Evolutionary conservation across 2,329 filamentous ascomycete species (phyloP), one percentile per base, ranked within the genome.

Genomic region (Diaporthe vaccinii): DNA sequence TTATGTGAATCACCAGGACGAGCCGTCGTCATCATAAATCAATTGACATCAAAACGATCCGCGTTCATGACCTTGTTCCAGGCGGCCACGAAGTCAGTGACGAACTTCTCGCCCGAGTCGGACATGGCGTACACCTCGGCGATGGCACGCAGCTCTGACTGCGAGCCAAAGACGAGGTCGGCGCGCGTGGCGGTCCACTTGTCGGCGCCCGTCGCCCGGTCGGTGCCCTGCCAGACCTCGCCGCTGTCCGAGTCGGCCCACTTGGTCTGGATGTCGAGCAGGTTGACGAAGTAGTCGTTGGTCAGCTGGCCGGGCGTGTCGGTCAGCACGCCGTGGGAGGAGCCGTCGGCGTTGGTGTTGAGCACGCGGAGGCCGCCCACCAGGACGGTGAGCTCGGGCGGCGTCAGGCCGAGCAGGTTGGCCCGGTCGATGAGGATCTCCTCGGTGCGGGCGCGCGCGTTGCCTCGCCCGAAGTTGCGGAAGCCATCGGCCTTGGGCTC

Each of bases 11-110:
- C 57, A 25, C 5, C 20, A 15, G n/a, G 34, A 61, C 20, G 22
- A 25, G 8, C 14, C 12, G 5, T 61, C 57, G 25, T 61, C 31
- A 34, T 46, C 17, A 39, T 28, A 4, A 34, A 25, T 68, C n/a
- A 49, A 7, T 65, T 39, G 68, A 74, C 69, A 17, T 95, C 93
- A 80, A 91, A 95, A 17, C 93, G 89, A 82, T 95, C 93, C 74
- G 93, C 81, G 81, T 93, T 92, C 90, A 93, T 93, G 15, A 95
- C 90, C 91, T 95, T 95, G 79, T 87, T 86, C 93, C 93, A 95
- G 3, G 91, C 92, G 10, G 87, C 85, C 22, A 94, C 88, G 80
- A 95, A 95, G 85, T 95, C 93, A 83, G 89, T 90, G 58, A 91
- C 89, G 75, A 95, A 93, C 86, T 92, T 93, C 75, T 90, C 87